These are phyloP conservation scores for Blastobotrys parvus DNA, from an alignment of 805 yeast genomes.

Conservation along the genomic window DNA sequence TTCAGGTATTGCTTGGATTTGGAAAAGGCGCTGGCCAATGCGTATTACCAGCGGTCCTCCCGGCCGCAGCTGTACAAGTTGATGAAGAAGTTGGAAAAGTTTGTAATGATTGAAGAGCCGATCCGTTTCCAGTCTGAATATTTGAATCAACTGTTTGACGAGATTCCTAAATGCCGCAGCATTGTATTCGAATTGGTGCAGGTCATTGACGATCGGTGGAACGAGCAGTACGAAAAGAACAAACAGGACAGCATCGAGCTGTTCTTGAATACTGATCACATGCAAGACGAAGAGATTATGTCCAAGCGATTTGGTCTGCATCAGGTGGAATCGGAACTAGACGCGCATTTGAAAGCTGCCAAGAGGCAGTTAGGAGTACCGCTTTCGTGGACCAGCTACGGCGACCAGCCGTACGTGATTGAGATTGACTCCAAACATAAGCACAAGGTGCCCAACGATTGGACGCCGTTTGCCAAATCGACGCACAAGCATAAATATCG, in stretches of 20 bases:
- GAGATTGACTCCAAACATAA: slow-evolving; percentile 60
- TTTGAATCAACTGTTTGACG: slow-evolving; percentile 33
- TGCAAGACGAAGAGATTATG: slow-evolving; percentile 8
- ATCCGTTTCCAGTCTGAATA: slow-evolving; percentile 26
- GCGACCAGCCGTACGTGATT: slow-evolving; percentile 36
- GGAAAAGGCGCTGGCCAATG: slow-evolving; percentile 46
- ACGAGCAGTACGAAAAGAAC: slow-evolving; percentile 3
- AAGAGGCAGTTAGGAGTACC: slow-evolving; percentile 46
- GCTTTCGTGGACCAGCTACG: slow-evolving; percentile 44
- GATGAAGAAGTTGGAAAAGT: slow-evolving; percentile 37
- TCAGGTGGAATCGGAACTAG: slow-evolving; percentile 38
- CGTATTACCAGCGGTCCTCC: slow-evolving; percentile 51
- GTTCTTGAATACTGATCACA: slow-evolving; percentile 20
- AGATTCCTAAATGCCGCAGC: slow-evolving; percentile 30
- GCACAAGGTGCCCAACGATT: slow-evolving; percentile 55
- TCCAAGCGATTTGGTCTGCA: slow-evolving; percentile 26
- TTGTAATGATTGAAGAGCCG: slow-evolving; percentile 16
- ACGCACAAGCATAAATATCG: slow-evolving; percentile 34
- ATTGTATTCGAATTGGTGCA: slow-evolving; percentile 22
- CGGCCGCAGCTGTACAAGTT: slow-evolving; percentile 53
- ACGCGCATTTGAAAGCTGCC: slow-evolving; percentile 44
- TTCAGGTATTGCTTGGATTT: slow-evolving; percentile 40
- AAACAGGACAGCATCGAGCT: slow-evolving; percentile 6
- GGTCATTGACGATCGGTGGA: slow-evolving; percentile 16
- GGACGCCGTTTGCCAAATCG: slow-evolving; percentile 73